Conservation (phyloP, 2,329 filamentous ascomycete genomes). For the Pseudogymnoascus sp. region DNA sequence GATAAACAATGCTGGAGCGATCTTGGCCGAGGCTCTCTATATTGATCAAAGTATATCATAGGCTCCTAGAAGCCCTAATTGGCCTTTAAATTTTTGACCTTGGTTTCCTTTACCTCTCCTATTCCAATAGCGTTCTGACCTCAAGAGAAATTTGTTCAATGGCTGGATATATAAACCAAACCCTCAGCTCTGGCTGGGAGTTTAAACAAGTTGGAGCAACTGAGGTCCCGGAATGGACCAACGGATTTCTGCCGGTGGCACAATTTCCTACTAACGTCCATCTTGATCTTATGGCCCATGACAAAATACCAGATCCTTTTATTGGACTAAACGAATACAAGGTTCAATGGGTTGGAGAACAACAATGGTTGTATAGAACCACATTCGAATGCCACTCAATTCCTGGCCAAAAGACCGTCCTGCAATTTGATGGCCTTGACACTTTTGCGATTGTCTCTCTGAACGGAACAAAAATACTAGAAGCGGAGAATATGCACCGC, state of each 20-base stretch:
- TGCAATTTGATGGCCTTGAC: conserved; percentile 58
- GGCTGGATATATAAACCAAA: neutral
- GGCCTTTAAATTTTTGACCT: neutral
- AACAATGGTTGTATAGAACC: conserved; percentile 36
- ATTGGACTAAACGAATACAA: conserved; percentile 42
- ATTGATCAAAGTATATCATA: neutral
- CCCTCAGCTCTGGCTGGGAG: neutral
- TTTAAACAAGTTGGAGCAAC: conserved; percentile 2
- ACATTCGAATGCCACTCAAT: conserved; percentile 17
- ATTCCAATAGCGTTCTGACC: neutral
- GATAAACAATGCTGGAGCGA: neutral
- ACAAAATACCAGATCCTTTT: conserved; percentile 40
- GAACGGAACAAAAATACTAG: conserved; percentile 45
- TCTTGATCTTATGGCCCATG: conserved; percentile 9
- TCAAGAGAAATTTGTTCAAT: neutral
- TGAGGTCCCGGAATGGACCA: neutral
- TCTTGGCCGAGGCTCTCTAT: neutral
- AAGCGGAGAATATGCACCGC: conserved; percentile 58
- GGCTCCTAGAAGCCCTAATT: neutral
- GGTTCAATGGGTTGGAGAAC: conserved; percentile 42
- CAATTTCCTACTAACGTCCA: conserved; percentile 11
- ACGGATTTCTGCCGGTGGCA: conserved; percentile 4
- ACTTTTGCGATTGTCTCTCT: conserved; percentile 53
- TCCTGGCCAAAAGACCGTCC: conserved; percentile 30
- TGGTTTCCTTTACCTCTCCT: neutral